These are phyloP conservation scores for Vigna mungo DNA, from an alignment of 306 rosid genomes.

Conservation along the genomic window DNA sequence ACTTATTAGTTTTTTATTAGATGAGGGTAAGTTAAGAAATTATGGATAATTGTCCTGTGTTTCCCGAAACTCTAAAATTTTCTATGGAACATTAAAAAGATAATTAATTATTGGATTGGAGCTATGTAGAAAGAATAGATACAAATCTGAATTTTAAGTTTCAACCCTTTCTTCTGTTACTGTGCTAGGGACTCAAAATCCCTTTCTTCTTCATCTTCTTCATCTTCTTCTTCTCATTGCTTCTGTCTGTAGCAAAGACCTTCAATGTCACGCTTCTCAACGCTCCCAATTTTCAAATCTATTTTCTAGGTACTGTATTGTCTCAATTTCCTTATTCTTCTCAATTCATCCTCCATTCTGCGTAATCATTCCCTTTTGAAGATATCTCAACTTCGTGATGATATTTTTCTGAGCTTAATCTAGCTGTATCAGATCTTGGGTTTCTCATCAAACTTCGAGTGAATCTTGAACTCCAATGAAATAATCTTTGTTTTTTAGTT, in stretches of 20 bases:
- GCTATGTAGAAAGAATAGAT: neutral
- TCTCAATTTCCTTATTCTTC: constrained; percentile 43
- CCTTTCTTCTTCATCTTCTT: constrained; percentile 32
- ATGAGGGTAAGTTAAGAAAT: too few species aligned
- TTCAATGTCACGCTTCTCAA: constrained; percentile 21
- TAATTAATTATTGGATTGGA: neutral
- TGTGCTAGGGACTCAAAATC: constrained; percentile 19
- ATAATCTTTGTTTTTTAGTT: neutral
- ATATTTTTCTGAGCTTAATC: constrained; percentile 34
- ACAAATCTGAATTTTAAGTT: constrained; percentile 27
- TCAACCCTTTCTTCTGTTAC: neutral
- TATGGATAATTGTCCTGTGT: too few species aligned
- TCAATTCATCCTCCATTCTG: constrained; percentile 40
- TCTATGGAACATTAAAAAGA: too few species aligned
- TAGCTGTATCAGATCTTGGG: constrained; percentile 47
- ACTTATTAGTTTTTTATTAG: too few species aligned
- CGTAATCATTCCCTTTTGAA: neutral
- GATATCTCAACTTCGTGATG: constrained; percentile 23
- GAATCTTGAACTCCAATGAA: constrained; percentile 38
- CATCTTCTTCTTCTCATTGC: neutral
- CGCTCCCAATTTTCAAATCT: neutral
- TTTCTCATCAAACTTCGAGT: constrained; percentile 14
- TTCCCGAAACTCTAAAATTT: too few species aligned
- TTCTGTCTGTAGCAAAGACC: neutral
- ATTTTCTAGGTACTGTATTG: constrained; percentile 39